Percentiles rank a stretch among this genome's conserved stretches.
phyloP scores from a whole-genome alignment of 352 stramenopile genomes.

The Pythium rishiriense region DNA sequence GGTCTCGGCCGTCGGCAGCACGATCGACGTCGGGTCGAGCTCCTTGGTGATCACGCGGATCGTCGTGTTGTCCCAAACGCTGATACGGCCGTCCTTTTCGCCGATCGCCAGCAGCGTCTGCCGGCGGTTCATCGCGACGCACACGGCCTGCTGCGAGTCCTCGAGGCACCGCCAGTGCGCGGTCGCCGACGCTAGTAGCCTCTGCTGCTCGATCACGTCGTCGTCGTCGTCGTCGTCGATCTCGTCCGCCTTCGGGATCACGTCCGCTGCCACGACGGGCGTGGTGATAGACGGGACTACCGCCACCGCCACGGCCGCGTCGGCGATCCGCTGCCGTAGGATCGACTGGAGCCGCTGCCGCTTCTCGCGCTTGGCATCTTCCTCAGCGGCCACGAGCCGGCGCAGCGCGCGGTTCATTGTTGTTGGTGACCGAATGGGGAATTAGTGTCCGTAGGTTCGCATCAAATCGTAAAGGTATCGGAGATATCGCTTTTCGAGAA shows the following conservation, averaged over 20 bases:
- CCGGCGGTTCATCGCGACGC: slow-evolving; percentile 60
- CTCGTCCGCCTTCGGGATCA: slow-evolving; percentile 3
- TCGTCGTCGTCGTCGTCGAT: slow-evolving; percentile 45
- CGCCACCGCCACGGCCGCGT: slow-evolving; percentile 4
- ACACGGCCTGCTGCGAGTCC: slow-evolving; percentile 76
- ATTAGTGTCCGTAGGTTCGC: background rate
- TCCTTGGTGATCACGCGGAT: slow-evolving; percentile 79
- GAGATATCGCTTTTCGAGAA: too few relatives aligned
- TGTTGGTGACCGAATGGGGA: too few relatives aligned
- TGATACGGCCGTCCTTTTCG: slow-evolving; percentile 78
- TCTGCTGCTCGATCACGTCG: slow-evolving; percentile 54
- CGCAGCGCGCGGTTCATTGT: slow-evolving; percentile 35
- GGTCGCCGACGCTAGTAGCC: slow-evolving; percentile 51
- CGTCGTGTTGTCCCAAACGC: slow-evolving; percentile 81
- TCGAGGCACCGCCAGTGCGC: slow-evolving; percentile 65
- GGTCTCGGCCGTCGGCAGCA: slow-evolving; percentile 33
- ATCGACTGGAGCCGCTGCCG: slow-evolving; percentile 33
- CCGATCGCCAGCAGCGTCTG: slow-evolving; percentile 72
- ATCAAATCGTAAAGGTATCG: slow-evolving; percentile 18
- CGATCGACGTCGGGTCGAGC: slow-evolving; percentile 68
- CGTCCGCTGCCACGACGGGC: background rate
- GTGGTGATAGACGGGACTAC: slow-evolving; percentile 1
- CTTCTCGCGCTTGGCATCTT: slow-evolving; percentile 37
- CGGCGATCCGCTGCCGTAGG: slow-evolving; percentile 24
- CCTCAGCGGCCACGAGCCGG: slow-evolving; percentile 37